Conservation (phyloP, 148 eudicot species). For the Oxyria digyna region DNA sequence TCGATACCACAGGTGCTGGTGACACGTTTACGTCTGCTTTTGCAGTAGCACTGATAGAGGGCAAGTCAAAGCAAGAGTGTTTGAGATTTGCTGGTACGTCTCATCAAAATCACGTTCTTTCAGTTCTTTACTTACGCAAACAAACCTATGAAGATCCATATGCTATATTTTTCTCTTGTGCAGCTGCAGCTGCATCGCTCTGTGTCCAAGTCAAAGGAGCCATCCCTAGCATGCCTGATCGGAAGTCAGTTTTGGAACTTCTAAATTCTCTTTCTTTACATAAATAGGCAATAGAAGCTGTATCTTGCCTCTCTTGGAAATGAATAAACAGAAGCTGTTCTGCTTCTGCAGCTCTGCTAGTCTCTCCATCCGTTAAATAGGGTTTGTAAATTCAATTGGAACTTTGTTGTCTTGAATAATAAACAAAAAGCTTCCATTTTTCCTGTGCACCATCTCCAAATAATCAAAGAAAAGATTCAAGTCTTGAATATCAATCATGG, state of each 20-base stretch:
- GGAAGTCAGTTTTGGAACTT: constrained; percentile 60
- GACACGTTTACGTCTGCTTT: constrained; percentile 92
- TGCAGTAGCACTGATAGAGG: constrained; percentile 87
- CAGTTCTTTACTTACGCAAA: not conserved
- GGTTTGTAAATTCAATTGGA: not conserved
- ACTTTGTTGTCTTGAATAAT: not conserved
- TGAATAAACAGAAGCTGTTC: not conserved
- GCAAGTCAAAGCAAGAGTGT: constrained; percentile 63
- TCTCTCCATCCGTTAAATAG: no score
- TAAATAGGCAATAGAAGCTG: not conserved
- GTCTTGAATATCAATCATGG: not conserved
- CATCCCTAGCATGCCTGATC: constrained; percentile 91
- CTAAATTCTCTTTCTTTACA: constrained; percentile 21
- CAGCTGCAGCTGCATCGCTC: constrained; percentile 97
- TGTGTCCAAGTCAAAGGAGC: constrained; percentile 98
- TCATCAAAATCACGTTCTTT: not conserved
- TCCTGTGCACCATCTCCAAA: no score
- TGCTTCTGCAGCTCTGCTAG: no score
- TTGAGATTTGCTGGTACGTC: constrained; percentile 81
- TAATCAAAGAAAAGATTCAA: no score
- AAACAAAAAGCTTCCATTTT: not conserved
- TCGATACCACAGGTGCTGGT: constrained; percentile 93
- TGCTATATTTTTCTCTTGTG: not conserved
- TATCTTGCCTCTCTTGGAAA: not conserved
- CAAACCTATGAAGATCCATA: not conserved